Base-by-base conservation (phyloP, 441 rosid species). In the Mallotus repandus region DNA sequence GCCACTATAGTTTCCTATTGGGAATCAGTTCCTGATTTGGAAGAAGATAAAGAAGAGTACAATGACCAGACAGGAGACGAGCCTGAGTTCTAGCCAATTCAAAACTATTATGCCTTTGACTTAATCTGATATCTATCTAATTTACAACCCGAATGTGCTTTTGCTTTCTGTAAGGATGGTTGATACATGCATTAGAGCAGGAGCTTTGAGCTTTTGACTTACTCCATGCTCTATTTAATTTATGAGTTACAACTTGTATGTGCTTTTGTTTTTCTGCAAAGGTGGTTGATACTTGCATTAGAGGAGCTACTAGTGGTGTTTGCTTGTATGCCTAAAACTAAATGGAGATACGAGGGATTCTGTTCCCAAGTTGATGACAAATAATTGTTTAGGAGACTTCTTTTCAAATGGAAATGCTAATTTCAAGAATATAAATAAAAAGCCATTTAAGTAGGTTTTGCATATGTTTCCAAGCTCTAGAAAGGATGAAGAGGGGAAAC, bases 1-100 rank as follows among this genome's bases (percentile, higher is more conserved):
- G 70, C 29, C 2, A 29, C 52, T 18, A 77, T 38, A n/a, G 80
- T 79, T 55, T 53, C 73, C 54, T 64, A 58, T 19, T 43, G 35
- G 70, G 67, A 80, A 52, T 54, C 68, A 13, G 21, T 43, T 59
- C 72, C 82, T 38, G 73, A 74, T 46, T 57, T 77, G 4, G 83
- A 81, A 41, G 85, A 80, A 69, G 71, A 71, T 15, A 45, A 74
- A 53, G 81, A 73, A 54, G 82, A 77, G 67, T 29, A 79, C 72
- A 77, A 71, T 66, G 84, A 74, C 38, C 82, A 77, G 72, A 81
- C 59, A 18, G 41, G 41, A 38, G 80, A 86, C 0, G 86, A 81
- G 46, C 67, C 80, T 0, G 81, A 76, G 74, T 86, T 86, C 72
- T 83, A 82, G 72, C 41, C 14, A 41, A 57, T 43, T n/a, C 52